Conservation (phyloP, 2,329 filamentous ascomycete species). For the Arthrobotrys musiformis region DNA sequence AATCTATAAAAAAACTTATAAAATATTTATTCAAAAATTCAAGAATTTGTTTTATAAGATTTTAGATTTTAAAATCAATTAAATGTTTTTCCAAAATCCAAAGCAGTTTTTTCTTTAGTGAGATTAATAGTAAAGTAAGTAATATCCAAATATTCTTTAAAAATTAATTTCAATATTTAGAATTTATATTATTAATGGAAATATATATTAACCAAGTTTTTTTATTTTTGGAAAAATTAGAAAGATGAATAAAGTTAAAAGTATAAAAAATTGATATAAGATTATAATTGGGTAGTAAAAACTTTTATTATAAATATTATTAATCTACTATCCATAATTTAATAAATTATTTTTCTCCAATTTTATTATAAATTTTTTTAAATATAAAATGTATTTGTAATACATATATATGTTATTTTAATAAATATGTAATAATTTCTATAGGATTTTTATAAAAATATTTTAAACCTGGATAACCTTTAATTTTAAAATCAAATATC, state of each 20-base stretch:
- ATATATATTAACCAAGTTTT: not conserved
- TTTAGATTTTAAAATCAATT: slow-evolving; percentile 1
- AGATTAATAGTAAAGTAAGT: not conserved
- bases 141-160: not conserved
- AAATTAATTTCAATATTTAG: not conserved
- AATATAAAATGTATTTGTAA: not conserved
- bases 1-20: not conserved
- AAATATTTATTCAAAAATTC: not conserved
- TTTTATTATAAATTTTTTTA: not conserved
- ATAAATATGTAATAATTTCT: not conserved
- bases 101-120: not conserved
- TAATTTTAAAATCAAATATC: not conserved
- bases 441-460: not conserved
- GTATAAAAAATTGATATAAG: not conserved
- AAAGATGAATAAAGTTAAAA: not conserved
- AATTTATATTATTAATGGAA: not conserved
- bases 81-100: not conserved
- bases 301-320: not conserved
- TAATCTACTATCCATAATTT: not conserved
- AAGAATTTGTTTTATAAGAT: not conserved
- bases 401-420: not conserved
- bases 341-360: not conserved
- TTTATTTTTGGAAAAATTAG: not conserved
- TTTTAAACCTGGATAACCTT: not conserved
- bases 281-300: not conserved